Conservation (phyloP, 352 stramenopile genomes). For the Phytopythium litorale region DNA sequence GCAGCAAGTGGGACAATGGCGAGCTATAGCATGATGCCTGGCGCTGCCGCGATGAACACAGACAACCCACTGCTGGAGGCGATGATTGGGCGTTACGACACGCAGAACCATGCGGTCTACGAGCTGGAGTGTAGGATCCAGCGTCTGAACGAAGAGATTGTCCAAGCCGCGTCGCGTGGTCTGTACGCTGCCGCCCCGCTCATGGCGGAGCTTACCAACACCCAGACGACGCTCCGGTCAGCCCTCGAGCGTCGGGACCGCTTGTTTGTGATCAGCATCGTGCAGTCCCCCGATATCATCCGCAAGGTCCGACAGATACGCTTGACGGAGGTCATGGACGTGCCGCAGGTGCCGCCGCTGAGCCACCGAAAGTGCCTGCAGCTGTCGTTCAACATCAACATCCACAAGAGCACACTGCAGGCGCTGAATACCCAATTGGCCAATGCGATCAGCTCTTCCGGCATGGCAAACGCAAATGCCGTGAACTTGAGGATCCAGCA, state of each 20-base stretch:
- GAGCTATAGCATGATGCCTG: conserved; percentile 3
- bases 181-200: conserved; percentile 24
- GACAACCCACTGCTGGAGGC: conserved; percentile 53
- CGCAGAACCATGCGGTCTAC: conserved; percentile 36
- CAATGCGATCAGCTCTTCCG: conserved; percentile 27
- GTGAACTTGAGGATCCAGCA: conserved; percentile 40
- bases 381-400: conserved; percentile 44
- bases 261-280: conserved; percentile 45
- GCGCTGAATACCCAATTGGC: conserved; percentile 42
- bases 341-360: conserved; percentile 48
- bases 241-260: conserved; percentile 25
- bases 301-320: conserved; percentile 45
- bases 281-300: conserved; percentile 56
- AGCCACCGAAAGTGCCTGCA: conserved; percentile 57
- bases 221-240: conserved; percentile 26
- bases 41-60: conserved; percentile 13
- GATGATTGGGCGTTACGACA: conserved; percentile 49
- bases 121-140: conserved; percentile 38
- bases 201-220: conserved; percentile 22
- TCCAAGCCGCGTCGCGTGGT: conserved; percentile 42
- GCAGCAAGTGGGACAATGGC: background rate
- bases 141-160: conserved; percentile 36
- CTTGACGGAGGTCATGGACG: conserved; percentile 48
- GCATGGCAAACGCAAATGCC: conserved; percentile 20
- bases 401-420: conserved; percentile 25